These are phyloP conservation scores for Cryptosporidium ubiquitum DNA, from an alignment of 169 alveolate species.

Conservation along the genomic window DNA sequence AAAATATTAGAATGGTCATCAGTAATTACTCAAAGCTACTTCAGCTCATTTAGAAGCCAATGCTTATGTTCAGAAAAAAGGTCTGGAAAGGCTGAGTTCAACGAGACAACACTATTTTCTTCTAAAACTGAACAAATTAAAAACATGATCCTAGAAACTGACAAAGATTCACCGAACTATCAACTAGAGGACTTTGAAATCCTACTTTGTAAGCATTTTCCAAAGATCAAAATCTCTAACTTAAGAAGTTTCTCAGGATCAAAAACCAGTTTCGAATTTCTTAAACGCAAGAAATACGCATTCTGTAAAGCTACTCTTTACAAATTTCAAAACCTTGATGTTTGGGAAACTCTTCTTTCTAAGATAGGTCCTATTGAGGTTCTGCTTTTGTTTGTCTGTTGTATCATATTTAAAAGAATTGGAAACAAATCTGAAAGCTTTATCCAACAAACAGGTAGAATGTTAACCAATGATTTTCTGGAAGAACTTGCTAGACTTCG, in stretches of 20 bases:
- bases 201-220: conserved; percentile 20
- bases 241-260: not conserved
- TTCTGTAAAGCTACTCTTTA: not conserved
- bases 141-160: not conserved
- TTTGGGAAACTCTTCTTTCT: conserved; percentile 30
- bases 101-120: not conserved
- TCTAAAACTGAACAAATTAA: not conserved
- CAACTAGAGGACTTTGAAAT: conserved; percentile 16
- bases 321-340: not conserved
- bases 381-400: conserved; percentile 17
- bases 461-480: conserved; percentile 53
- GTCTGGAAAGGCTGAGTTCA: not conserved
- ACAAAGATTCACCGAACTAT: not conserved
- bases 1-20: conserved; percentile 23
- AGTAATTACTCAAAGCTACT: conserved; percentile 15
- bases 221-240: conserved; percentile 10
- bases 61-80: conserved; percentile 8
- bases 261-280: not conserved
- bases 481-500: conserved; percentile 24
- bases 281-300: not conserved
- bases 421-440: not conserved
- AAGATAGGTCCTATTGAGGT: conserved; percentile 52
- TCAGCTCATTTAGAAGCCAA: not conserved
- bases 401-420: conserved; percentile 8
- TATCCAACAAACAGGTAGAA: conserved; percentile 64